Base-by-base conservation (phyloP, 2,329 filamentous ascomycete genomes). In the Allantophomopsis lycopodina region DNA sequence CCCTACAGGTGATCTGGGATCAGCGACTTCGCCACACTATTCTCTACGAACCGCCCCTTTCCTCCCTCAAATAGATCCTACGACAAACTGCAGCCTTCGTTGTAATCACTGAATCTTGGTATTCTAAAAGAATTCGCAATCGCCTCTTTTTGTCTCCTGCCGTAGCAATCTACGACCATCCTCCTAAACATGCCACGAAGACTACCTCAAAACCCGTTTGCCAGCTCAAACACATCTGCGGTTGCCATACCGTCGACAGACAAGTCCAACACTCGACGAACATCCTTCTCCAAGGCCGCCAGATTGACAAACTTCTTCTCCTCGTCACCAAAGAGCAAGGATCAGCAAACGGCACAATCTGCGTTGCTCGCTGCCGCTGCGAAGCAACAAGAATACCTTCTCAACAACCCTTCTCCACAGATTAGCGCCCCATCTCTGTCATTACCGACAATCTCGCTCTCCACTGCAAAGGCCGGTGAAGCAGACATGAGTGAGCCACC, bases 401-500 rank as follows among this genome's bases (percentile, higher is more conserved):
- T 63, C 48, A 52, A 55, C 51, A 57, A 60, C 38, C 66, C 73
- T 38, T 71, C 77, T 32, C 70, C 73, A 42, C 71, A 76, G 45
- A 80, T 86, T 53, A 79, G 76, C 47, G 73, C 76, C 42, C 71
- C 86, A 33, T 79, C 82, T 42, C 65, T 88, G 47, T 83, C 85
- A 36, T 67, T 95, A 52, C 89, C 89, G 32, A 89, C 82, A 40
- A 95, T 96, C 55, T 94, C 86, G 33, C 71, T 96, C 42, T 94
- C 89, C 11, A 87, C 86, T 33, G 85, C 85, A 37, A 83, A 78
- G 21, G 81, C 76, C 46, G 83, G 84, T 51, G 72, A 91, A 68
- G 61, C 77, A 57, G 79, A 73, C 52, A 74, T 76, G 58, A 82
- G 94, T 51, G 73, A 82, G 50, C 68, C 79, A 37, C 69, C 81